Conservation (phyloP, 1,284 basidiomycete species). For the Cryptococcus depauperatus region DNA sequence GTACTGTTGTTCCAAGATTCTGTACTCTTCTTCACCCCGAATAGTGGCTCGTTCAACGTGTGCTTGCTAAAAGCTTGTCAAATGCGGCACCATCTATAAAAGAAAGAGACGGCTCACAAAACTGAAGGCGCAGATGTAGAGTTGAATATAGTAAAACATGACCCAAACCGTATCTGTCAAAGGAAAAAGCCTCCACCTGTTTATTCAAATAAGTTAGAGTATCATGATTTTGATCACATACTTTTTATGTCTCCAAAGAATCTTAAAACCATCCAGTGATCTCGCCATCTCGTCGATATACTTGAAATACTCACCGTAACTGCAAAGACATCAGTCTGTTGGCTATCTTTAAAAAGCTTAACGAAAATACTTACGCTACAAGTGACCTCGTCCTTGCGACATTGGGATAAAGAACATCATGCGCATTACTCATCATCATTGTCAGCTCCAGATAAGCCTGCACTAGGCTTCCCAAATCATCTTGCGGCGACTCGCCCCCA, state of each 20-base stretch:
- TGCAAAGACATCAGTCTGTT: constrained; percentile 4
- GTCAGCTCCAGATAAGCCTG: constrained; percentile 45
- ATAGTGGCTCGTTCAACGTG: constrained; percentile 43
- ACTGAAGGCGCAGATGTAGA: constrained; percentile 44
- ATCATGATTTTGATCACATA: too few relatives aligned
- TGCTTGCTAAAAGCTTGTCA: constrained; percentile 33
- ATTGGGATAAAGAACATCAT: constrained; percentile 44
- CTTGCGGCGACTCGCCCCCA: constrained; percentile 21
- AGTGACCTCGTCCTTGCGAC: constrained; percentile 37
- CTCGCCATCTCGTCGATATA: constrained; percentile 43
- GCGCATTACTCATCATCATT: constrained; percentile 43
- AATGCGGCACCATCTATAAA: not conserved
- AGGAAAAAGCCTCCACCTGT: constrained; percentile 37
- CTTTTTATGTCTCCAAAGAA: constrained; percentile 38
- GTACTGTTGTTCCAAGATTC: constrained; percentile 13
- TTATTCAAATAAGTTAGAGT: constrained; percentile 1
- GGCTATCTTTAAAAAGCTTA: not conserved
- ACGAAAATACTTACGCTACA: constrained; percentile 24
- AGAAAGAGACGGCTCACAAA: constrained; percentile 29
- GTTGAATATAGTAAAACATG: constrained; percentile 39
- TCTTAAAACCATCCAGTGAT: constrained; percentile 41
- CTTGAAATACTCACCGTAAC: constrained; percentile 41
- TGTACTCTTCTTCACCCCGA: constrained; percentile 35
- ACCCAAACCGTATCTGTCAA: constrained; percentile 37
- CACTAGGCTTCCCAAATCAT: constrained; percentile 38